phyloP scores from a whole-genome alignment of 768 basidiomycete genomes.

The Gelatoporia subvermispora region DNA sequence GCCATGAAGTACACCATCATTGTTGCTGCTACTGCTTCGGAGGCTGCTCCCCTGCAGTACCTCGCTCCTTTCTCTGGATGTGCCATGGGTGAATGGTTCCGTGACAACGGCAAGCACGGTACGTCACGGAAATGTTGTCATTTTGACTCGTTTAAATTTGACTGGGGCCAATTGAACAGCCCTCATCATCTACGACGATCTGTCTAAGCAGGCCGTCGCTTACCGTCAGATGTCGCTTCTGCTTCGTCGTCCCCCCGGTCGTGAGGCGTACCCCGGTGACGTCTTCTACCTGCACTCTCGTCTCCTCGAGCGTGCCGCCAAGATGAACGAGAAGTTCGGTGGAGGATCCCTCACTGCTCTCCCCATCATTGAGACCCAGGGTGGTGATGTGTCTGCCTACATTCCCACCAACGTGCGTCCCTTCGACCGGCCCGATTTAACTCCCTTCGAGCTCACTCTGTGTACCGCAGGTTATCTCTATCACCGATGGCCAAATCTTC shows the following conservation, averaged over 20 bases:
- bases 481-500: constrained; percentile 99
- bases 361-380: constrained; percentile 99
- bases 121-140: constrained; percentile 19
- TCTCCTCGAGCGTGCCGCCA: constrained; percentile 99
- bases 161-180: constrained; percentile 37
- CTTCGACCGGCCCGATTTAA: neutral
- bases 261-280: constrained; percentile 99
- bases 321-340: constrained; percentile 99
- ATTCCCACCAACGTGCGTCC: constrained; percentile 83
- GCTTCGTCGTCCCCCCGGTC: constrained; percentile 99
- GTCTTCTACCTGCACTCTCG: constrained; percentile 99
- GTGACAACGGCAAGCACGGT: constrained; percentile 99
- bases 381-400: constrained; percentile 99
- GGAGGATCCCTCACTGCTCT: constrained; percentile 98
- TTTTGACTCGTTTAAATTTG: neutral
- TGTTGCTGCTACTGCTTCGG: constrained; percentile 98
- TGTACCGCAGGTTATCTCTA: constrained; percentile 84
- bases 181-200: constrained; percentile 98
- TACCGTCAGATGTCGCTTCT: constrained; percentile 99
- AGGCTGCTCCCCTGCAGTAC: constrained; percentile 98
- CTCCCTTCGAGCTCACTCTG: constrained; percentile 2
- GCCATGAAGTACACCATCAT: constrained; percentile 99
- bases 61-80: constrained; percentile 99
- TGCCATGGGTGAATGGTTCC: constrained; percentile 99
- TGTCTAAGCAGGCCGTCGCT: constrained; percentile 99